A percentile compares a stretch with the other conserved stretches of the same genome.
phyloP scores from a whole-genome alignment of 768 basidiomycete genomes.

The Tephrocybe sp. region DNA sequence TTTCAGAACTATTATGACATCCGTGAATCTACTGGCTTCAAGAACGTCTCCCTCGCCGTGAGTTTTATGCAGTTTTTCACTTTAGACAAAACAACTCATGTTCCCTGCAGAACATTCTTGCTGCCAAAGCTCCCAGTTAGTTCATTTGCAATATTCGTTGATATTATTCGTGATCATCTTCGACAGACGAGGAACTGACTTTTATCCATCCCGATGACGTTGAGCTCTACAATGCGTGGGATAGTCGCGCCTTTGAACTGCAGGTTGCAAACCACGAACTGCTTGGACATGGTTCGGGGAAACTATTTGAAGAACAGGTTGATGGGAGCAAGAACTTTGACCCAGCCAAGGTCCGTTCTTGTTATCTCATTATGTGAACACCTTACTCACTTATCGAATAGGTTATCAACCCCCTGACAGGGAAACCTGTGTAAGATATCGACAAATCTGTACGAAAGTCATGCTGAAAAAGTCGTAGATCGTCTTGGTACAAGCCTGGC shows the following conservation, averaged over 20 bases:
- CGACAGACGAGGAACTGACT: slow-evolving; percentile 70
- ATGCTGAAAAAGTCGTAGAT: slow-evolving; percentile 35
- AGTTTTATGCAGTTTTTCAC: slow-evolving; percentile 26
- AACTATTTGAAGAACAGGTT: slow-evolving; percentile 73
- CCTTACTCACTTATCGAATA: slow-evolving; percentile 23
- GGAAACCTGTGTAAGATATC: slow-evolving; percentile 60
- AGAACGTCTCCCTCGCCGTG: slow-evolving; percentile 84
- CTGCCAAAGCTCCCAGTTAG: slow-evolving; percentile 84
- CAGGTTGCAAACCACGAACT: slow-evolving; percentile 92
- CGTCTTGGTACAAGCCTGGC: slow-evolving; percentile 87
- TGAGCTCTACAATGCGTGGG: slow-evolving; percentile 75
- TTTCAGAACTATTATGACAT: slow-evolving; percentile 79
- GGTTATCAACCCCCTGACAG: slow-evolving; percentile 83
- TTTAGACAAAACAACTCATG: background rate
- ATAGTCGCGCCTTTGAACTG: slow-evolving; percentile 76
- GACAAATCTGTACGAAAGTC: background rate
- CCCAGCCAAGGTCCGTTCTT: slow-evolving; percentile 49
- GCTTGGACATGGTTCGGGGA: slow-evolving; percentile 84
- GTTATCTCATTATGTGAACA: background rate
- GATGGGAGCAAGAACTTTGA: slow-evolving; percentile 86
- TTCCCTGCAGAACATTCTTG: slow-evolving; percentile 65
- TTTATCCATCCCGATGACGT: slow-evolving; percentile 83
- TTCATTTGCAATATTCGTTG: background rate
- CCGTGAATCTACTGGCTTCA: slow-evolving; percentile 80
- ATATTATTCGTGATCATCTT: background rate